Evolutionary conservation across 2,329 filamentous ascomycete species (phyloP).

Genomic region (Aspergillus nomiae): DNA sequence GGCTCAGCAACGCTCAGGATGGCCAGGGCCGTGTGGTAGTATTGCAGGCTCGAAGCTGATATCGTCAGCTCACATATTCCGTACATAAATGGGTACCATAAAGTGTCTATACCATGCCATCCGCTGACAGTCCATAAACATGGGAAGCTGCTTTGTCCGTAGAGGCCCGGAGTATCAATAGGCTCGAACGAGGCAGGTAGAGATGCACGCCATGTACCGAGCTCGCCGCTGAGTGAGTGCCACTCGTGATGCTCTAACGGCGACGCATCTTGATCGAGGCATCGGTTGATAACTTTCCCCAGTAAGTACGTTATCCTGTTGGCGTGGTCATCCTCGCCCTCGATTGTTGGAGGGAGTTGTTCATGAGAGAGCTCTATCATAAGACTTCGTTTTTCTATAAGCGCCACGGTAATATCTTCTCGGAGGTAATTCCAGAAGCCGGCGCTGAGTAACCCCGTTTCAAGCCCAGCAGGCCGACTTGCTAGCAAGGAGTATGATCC

Average conservation of each 20-base stretch:
- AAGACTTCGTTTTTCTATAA: conserved; percentile 46
- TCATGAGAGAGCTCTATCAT: conserved; percentile 42
- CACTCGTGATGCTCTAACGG: conserved; percentile 11
- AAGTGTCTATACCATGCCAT: conserved; percentile 45
- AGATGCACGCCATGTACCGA: conserved; percentile 33
- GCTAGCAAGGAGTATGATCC: conserved; percentile 51
- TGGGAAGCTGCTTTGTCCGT: conserved; percentile 33
- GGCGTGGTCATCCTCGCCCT: conserved; percentile 36
- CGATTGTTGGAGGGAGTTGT: conserved; percentile 15
- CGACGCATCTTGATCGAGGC: conserved; percentile 26
- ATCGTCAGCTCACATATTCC: neutral
- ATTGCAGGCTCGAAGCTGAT: conserved; percentile 48
- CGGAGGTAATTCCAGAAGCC: conserved; percentile 57
- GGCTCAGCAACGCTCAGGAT: conserved; percentile 31
- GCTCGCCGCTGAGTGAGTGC: conserved; percentile 18
- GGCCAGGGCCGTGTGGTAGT: conserved; percentile 42
- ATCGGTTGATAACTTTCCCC: conserved; percentile 47
- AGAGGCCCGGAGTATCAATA: conserved; percentile 24
- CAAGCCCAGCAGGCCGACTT: conserved; percentile 23
- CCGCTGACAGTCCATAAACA: conserved; percentile 44
- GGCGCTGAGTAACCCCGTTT: conserved; percentile 38
- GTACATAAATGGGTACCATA: neutral
- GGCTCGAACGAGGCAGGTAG: conserved; percentile 35
- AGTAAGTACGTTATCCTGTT: conserved; percentile 49
- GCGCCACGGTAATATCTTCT: conserved; percentile 58